Evolutionary conservation across 164 flowering plant genomes (phyloP).

Genomic region (Magnolia kwangsiensis): DNA sequence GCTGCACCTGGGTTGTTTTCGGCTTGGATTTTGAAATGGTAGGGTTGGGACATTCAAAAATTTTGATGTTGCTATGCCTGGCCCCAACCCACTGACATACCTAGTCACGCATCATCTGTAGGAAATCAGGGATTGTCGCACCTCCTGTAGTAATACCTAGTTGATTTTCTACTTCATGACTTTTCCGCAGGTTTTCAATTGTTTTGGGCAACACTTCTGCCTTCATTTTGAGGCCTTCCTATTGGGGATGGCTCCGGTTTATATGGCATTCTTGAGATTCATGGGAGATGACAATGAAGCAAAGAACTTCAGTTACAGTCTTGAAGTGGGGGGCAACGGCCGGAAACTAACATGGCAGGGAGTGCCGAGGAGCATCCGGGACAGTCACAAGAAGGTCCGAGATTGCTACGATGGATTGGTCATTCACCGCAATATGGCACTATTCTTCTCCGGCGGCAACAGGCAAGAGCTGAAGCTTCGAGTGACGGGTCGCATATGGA

Average conservation of each 20-base stretch:
- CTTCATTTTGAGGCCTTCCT: constrained; percentile 68
- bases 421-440: constrained; percentile 51
- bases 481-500: constrained; percentile 66
- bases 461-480: constrained; percentile 57
- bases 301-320: constrained; percentile 48
- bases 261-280: constrained; percentile 69
- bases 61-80: no score
- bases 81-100: no score
- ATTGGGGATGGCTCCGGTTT: constrained; percentile 55
- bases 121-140: not conserved
- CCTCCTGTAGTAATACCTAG: not conserved
- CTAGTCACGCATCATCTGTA: no score
- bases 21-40: no score
- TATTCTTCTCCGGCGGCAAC: constrained; percentile 51
- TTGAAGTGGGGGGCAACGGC: constrained; percentile 57
- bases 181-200: constrained; percentile 55
- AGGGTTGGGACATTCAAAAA: no score
- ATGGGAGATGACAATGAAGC: constrained; percentile 71
- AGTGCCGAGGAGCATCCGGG: constrained; percentile 59
- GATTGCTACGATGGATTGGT: constrained; percentile 67
- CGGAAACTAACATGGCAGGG: constrained; percentile 68
- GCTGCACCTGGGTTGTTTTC: no score
- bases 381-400: constrained; percentile 54
- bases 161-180: not conserved
- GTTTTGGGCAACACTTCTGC: constrained; percentile 57